phyloP scores from a whole-genome alignment of 495 filamentous ascomycete species.

The Aspergillus haitiensis region DNA sequence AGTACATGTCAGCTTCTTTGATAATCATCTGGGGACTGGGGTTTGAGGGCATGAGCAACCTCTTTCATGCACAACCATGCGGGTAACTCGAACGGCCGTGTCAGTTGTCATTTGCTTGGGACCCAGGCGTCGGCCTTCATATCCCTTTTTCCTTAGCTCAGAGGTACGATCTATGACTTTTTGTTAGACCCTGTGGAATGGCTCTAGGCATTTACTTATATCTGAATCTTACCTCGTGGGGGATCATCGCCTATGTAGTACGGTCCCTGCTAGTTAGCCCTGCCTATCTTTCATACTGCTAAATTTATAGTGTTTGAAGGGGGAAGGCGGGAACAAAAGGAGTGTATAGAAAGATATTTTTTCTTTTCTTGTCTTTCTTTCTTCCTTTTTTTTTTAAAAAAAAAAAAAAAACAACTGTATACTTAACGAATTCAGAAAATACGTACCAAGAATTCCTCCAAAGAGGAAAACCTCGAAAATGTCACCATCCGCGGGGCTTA shows the following conservation, averaged over 20 bases:
- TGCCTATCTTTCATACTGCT: too few species aligned
- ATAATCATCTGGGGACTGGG: neutral
- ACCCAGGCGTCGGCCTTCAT: conserved; percentile 80
- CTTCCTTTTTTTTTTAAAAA: too few species aligned
- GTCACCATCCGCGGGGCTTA: conserved; percentile 79
- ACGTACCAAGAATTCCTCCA: conserved; percentile 89
- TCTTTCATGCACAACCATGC: conserved; percentile 81
- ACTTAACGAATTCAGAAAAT: neutral
- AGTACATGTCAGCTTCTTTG: conserved; percentile 20
- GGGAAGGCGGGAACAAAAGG: too few species aligned
- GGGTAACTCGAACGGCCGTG: conserved; percentile 90
- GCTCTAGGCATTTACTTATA: neutral
- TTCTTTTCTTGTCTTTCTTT: too few species aligned
- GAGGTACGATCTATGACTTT: conserved; percentile 74
- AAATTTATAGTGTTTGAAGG: too few species aligned
- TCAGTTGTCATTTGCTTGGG: conserved; percentile 98
- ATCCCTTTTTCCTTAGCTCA: conserved; percentile 90
- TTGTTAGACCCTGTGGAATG: neutral
- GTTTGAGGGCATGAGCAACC: conserved; percentile 43
- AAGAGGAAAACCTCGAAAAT: conserved; percentile 90
- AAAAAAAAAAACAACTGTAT: neutral
- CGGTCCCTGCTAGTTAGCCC: conserved; percentile 21
- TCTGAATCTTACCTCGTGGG: conserved; percentile 69
- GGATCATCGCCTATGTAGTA: conserved; percentile 78
- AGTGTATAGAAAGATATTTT: too few species aligned